phyloP scores from a whole-genome alignment of 192 early-diverging fungal genomes.

The Backusella sp. region DNA sequence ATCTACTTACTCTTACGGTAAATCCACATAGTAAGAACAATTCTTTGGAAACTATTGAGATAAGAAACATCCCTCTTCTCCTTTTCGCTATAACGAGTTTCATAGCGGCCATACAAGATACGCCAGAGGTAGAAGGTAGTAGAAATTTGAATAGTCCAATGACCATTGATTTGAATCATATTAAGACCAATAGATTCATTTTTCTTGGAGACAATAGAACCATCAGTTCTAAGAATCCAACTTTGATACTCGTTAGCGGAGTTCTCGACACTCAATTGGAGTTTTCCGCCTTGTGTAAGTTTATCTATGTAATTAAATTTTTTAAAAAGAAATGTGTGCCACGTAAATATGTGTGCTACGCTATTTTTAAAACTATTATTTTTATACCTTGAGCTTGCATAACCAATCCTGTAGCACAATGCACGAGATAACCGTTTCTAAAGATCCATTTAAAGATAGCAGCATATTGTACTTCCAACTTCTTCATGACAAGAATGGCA shows the following conservation, averaged over 20 bases:
- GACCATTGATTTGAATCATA: conserved; percentile 11
- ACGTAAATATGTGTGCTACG: conserved; percentile 4
- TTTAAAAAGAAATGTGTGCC: neutral
- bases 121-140: conserved; percentile 19
- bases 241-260: conserved; percentile 5
- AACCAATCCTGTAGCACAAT: conserved; percentile 27
- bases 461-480: conserved; percentile 8
- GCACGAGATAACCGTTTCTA: conserved; percentile 24
- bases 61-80: conserved; percentile 12
- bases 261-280: conserved; percentile 12
- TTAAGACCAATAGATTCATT: conserved; percentile 12
- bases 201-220: conserved; percentile 19
- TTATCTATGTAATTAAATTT: conserved; percentile 4
- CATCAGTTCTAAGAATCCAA: conserved; percentile 28
- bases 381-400: conserved; percentile 21
- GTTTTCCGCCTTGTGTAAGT: conserved; percentile 15
- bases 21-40: conserved; percentile 13
- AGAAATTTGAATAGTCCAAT: conserved; percentile 9
- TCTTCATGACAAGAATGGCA: conserved; percentile 7
- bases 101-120: conserved; percentile 26
- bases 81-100: conserved; percentile 8
- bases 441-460: conserved; percentile 22
- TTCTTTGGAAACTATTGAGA: conserved; percentile 10
- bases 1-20: neutral
- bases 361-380: neutral